Base-by-base conservation (phyloP, 495 filamentous ascomycete genomes). In the Sphaerosporella brunnea region DNA sequence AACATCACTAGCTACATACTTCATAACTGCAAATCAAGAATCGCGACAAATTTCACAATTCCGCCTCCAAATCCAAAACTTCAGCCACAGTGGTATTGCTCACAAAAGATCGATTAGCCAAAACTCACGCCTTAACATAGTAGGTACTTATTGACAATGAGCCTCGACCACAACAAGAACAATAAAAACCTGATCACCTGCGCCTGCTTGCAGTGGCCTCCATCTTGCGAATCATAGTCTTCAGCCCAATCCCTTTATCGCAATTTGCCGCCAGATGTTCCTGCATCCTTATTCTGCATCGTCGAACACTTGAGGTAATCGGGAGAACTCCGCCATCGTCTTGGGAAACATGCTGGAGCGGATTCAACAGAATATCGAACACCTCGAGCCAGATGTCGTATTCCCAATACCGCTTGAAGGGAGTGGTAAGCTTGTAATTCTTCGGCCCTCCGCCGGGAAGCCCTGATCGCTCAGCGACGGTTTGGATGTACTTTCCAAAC, bases 401-500 rank as follows among this genome's bases (percentile, higher is more conserved):
- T 67, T 95, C 85, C 90, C 90, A 96, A 61, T 95, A 95, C 19
- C 90, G 62, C 65, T 96, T 96, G 46, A 95, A 61, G 1, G 67
- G 69, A 62, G 92, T 84, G 24, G 74, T 71, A 45, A 93, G 77
- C 30, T 69, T 70, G 54, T 81, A 87, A 51, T 71, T 77, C 60
- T 75, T 73, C 16, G 71, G 73, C 11, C 67, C 69, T 0, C 64
- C 68, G 1, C 68, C 69, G 20, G 50, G 59, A 18, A 65, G 53
- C 5, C 67, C 69, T 3, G 53, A 59, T 11, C 71, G 70, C 3
- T 70, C 70, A 1, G 69, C 68, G 9, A 74, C 65, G 13, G 84
- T 90, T 56, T 96, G 84, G 51, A 97, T 84, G 65, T 95, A 94
- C 57, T 82, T 82, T 4, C 90, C 90, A 60, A 94, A 96, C 0